These are phyloP conservation scores for Sodiomyces alkalinus DNA, from an alignment of 2,329 filamentous ascomycete genomes.

Conservation along the genomic window DNA sequence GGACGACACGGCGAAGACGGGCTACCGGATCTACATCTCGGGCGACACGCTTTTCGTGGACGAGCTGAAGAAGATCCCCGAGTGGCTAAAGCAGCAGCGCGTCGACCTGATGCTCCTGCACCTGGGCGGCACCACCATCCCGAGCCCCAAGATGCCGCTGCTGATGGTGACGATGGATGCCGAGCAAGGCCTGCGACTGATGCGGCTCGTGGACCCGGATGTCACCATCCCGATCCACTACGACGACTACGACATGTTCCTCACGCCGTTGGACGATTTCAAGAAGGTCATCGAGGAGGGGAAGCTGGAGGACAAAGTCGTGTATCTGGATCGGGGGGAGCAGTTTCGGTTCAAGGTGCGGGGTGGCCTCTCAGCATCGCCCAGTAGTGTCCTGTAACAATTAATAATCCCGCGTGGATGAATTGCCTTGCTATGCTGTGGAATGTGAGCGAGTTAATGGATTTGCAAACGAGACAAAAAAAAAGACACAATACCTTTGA, in stretches of 20 bases:
- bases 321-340: constrained; percentile 45
- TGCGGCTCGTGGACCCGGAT: constrained; percentile 43
- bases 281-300: constrained; percentile 36
- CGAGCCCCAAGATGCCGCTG: constrained; percentile 39
- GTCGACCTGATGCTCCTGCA: constrained; percentile 55
- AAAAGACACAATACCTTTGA: no score
- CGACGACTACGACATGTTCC: constrained; percentile 49
- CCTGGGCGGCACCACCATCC: constrained; percentile 50
- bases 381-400: no score
- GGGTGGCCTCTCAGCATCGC: no score
- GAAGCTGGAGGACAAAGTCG: constrained; percentile 34
- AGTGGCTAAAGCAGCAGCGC: constrained; percentile 33
- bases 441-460: no score
- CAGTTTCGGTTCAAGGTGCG: constrained; percentile 39
- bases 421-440: no score
- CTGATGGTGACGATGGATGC: constrained; percentile 58
- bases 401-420: no score
- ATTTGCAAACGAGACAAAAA: no score
- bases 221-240: constrained; percentile 49
- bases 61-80: constrained; percentile 45
- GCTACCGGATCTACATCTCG: constrained; percentile 50
- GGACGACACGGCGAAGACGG: constrained; percentile 21
- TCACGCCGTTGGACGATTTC: constrained; percentile 19
- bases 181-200: constrained; percentile 42
- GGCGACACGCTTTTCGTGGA: constrained; percentile 49